phyloP scores from a whole-genome alignment of 2,329 filamentous ascomycete species.

The Aspergillus glaucus region DNA sequence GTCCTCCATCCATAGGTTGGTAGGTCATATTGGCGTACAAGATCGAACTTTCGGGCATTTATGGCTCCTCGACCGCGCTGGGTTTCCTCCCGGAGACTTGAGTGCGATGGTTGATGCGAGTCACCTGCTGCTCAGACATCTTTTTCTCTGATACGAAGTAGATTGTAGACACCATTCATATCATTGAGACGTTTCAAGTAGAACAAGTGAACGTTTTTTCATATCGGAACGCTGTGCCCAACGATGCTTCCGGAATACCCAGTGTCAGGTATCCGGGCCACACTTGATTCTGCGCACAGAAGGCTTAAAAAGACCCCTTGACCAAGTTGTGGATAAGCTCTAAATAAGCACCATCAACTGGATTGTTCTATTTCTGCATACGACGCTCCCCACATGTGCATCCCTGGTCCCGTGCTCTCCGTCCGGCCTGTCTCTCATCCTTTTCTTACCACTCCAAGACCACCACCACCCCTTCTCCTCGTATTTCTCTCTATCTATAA shows the following conservation, averaged over 20 bases:
- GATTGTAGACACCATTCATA: constrained; percentile 6
- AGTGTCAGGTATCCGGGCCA: too few relatives aligned
- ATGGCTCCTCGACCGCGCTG: constrained; percentile 28
- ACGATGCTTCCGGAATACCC: too few relatives aligned
- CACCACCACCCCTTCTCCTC: background rate
- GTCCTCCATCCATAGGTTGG: constrained; percentile 37
- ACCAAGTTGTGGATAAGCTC: too few relatives aligned
- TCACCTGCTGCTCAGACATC: constrained; percentile 37
- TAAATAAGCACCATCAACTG: too few relatives aligned
- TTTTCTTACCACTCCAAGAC: background rate
- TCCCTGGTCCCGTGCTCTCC: background rate
- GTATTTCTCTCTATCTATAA: background rate
- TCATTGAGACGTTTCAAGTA: too few relatives aligned
- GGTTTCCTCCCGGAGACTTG: constrained; percentile 17
- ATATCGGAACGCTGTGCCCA: too few relatives aligned
- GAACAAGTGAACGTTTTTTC: too few relatives aligned
- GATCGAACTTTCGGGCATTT: constrained; percentile 27
- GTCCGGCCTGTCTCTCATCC: background rate
- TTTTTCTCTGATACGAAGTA: constrained; percentile 8
- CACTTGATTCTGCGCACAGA: too few relatives aligned
- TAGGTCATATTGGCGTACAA: constrained; percentile 46
- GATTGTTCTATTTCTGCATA: background rate
- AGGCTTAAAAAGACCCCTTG: too few relatives aligned
- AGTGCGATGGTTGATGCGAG: constrained; percentile 29
- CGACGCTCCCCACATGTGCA: background rate